Evolutionary conservation across 1,284 basidiomycete genomes (phyloP).

Genomic region (Trametes pubescens): DNA sequence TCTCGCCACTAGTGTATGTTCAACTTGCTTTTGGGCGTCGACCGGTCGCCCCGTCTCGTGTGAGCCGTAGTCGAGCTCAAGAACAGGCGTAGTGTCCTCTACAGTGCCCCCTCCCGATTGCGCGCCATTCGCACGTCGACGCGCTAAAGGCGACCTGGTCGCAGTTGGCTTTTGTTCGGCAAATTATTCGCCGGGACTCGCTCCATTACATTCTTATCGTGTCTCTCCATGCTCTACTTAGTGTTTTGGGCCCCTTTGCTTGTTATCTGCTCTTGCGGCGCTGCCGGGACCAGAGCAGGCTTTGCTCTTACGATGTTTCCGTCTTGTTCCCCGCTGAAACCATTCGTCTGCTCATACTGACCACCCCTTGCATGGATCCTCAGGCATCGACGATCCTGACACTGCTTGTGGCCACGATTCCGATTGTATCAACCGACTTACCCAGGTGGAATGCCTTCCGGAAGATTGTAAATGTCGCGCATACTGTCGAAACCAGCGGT

Average conservation of each 20-base stretch:
- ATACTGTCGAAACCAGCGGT: conserved; percentile 95
- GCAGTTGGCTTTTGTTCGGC: not conserved
- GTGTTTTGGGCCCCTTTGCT: not conserved
- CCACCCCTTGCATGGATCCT: conserved; percentile 14
- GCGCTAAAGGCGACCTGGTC: conserved; percentile 6
- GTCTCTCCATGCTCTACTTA: not conserved
- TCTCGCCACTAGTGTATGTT: not conserved
- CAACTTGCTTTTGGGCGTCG: not conserved
- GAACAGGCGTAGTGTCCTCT: not conserved
- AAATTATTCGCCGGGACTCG: not conserved
- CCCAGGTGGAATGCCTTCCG: conserved; percentile 94
- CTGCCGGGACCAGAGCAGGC: not conserved
- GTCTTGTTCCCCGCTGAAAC: no score
- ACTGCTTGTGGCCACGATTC: conserved; percentile 88
- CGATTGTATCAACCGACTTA: conserved; percentile 97
- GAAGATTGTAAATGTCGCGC: conserved; percentile 87
- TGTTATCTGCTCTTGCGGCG: not conserved
- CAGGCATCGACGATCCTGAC: conserved; percentile 65
- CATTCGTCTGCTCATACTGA: not conserved
- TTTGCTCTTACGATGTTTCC: not conserved
- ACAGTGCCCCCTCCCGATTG: not conserved
- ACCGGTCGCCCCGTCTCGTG: not conserved
- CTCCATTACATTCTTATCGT: not conserved
- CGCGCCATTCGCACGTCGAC: conserved; percentile 15
- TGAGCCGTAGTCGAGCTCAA: no score